phyloP scores from a whole-genome alignment of 495 filamentous ascomycete species.

The Penicillium desertorum region DNA sequence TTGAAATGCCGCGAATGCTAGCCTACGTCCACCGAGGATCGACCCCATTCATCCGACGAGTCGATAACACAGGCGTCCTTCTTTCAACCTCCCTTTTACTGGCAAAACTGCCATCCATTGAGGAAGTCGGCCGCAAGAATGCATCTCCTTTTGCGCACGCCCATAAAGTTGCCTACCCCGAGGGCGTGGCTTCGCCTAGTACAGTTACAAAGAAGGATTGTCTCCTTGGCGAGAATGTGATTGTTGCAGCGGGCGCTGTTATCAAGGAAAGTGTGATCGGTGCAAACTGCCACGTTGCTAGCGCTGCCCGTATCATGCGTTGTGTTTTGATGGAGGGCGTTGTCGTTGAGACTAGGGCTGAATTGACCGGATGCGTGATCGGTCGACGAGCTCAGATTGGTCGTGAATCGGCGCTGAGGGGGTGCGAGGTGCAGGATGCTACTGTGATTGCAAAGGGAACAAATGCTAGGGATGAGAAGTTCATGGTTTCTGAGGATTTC shows the following conservation, averaged over 20 bases:
- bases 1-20: conserved; percentile 62
- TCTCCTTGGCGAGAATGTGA: conserved; percentile 80
- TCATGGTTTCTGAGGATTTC: conserved; percentile 78
- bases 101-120: conserved; percentile 71
- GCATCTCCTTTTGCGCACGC: conserved; percentile 70
- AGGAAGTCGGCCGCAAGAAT: conserved; percentile 55
- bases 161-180: conserved; percentile 76
- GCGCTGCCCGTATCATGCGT: conserved; percentile 69
- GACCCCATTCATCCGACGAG: conserved; percentile 70
- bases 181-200: conserved; percentile 68
- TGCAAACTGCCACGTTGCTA: conserved; percentile 75
- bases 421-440: conserved; percentile 88
- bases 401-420: conserved; percentile 68
- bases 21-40: conserved; percentile 66
- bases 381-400: conserved; percentile 74
- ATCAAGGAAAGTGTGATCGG: conserved; percentile 89
- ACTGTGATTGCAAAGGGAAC: conserved; percentile 75
- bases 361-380: conserved; percentile 77
- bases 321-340: conserved; percentile 91
- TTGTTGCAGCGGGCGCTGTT: conserved; percentile 71
- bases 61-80: conserved; percentile 80
- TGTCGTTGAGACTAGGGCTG: conserved; percentile 70
- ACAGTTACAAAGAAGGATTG: conserved; percentile 74
- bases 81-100: conserved; percentile 77
- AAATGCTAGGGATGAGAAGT: conserved; percentile 79